Base-by-base conservation (phyloP, 1,284 basidiomycete genomes). In the Boletus mariae region DNA sequence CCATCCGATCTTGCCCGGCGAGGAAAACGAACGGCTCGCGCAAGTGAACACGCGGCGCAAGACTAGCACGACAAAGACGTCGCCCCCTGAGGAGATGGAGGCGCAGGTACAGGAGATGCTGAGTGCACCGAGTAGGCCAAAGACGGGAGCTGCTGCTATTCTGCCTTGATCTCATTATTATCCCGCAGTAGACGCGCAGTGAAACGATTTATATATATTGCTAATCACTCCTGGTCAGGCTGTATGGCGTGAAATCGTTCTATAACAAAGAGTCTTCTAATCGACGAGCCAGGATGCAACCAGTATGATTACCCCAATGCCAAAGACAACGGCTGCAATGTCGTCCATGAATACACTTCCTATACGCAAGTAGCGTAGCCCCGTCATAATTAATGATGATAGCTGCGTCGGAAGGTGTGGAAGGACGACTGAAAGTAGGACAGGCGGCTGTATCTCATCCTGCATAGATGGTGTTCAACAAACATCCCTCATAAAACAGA, bases 341-440 rank as follows among this genome's bases (percentile, higher is more conserved):
- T 89, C 87, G 58, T 90, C 83, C 20, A 89, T 65, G 62, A 90
- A 77, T 25, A 80, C 64, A 2, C 80, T 77, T 11, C 76, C 79
- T 76, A 91, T 82, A 54, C 81, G 80, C 28, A 84, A 56, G 68
- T 90, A 90, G 57, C 82, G 84, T 52, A 87, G 62, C 1, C 74
- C 75, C 56, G 83, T 83, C 40, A 77, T 72, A 54, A 90, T 79
- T 23, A 85, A 53, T 0, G 80, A 76, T 0, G 83, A 79, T n/a
- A 88, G 54, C 6, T 82, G 80, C 31, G 80, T 71, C 4, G 88
- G 88, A 5, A 90, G 75, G 57, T 84, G 74, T 4, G 84, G 84
- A 3, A 90, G 71, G 0, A 75, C 82, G 8, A 88, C 56, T 0
- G 80, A 71, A 4, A 90, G 68, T 2, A 90, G 66, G 49, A 74